Base-by-base conservation (phyloP, 257 asterid species). In the Asclepias syriaca region DNA sequence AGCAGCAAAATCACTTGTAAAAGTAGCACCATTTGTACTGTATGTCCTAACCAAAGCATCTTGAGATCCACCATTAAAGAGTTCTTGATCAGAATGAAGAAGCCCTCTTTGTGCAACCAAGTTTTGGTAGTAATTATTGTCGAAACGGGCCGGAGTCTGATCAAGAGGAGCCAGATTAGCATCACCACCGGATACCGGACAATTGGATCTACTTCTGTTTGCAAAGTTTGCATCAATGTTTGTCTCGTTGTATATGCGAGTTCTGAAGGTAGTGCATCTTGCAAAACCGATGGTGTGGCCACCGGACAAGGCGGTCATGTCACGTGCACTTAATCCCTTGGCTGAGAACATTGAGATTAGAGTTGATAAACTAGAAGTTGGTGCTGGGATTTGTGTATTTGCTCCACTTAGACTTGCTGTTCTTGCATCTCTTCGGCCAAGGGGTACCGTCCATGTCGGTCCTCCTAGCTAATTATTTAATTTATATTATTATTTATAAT, bases 71-170 rank as follows among this genome's bases (percentile, higher is more conserved):
- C 81, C 84, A 64, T 84, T 85, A 55, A 87, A 90, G 1, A 90
- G 88, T 73, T 71, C 91, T 73, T 90, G 97, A n/a, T 90, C 93
- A 10, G 93, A 88, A 50, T 85, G 90, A 8, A 90, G 81, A 69
- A 90, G 78, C 19, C 97, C 97, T 0, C 84, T 78, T 32, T 18
- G 77, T 10, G 59, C 64, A 64, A 85, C 3, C 4, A 90, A 77
- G 71, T 87, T 84, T 34, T 56, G 54, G 72, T 73, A 90, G 50
- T 90, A 90, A 22, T 66, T 72, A 46, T 81, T 87, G 54, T 87
- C 90, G 69, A 90, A 88, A 15, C 61, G 69, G 59, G 71, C 77
- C 1, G 86, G 84, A 0, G 83, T 85, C 32, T 53, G 75, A 68
- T 90, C 94, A 5, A 90, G 74, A 0, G 82, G 75, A 11, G 84